A percentile compares a stretch with the other conserved stretches of the same genome.
Conservation (phyloP, 2,329 filamentous ascomycete species). For the Venturia aucupariae region DNA sequence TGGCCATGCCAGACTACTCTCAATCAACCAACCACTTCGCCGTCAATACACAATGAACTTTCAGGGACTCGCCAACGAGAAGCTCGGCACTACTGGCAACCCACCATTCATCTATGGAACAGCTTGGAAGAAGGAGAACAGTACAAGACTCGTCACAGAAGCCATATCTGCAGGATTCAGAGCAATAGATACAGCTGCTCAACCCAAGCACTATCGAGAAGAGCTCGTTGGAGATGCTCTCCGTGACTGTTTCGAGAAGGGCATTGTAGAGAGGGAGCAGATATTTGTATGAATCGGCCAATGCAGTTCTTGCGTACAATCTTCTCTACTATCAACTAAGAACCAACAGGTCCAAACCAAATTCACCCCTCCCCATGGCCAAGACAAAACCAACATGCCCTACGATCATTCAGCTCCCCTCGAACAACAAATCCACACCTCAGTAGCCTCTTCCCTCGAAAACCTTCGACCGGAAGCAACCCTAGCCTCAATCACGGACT, state of each 20-base stretch:
- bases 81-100: constrained; percentile 9
- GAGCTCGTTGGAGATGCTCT: constrained; percentile 59
- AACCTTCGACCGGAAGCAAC: constrained; percentile 41
- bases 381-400: constrained; percentile 51
- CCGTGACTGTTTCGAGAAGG: constrained; percentile 42
- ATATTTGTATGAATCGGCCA: neutral
- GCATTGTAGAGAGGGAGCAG: neutral
- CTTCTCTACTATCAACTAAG: neutral
- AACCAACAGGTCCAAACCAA: constrained; percentile 69
- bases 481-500: constrained; percentile 29
- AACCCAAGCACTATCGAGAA: constrained; percentile 72
- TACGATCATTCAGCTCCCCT: constrained; percentile 52
- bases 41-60: constrained; percentile 7
- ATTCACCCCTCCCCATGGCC: constrained; percentile 57
- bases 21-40: neutral
- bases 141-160: constrained; percentile 56
- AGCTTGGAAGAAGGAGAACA: constrained; percentile 72
- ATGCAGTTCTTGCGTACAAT: neutral
- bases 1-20: neutral
- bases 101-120: constrained; percentile 62
- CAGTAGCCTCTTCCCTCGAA: constrained; percentile 55
- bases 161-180: constrained; percentile 63
- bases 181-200: constrained; percentile 67
- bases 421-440: constrained; percentile 55
- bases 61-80: neutral